Evolutionary conservation across 371 early-diverging fungal species (phyloP).

Genomic region (Apophysomyces ossiformis): DNA sequence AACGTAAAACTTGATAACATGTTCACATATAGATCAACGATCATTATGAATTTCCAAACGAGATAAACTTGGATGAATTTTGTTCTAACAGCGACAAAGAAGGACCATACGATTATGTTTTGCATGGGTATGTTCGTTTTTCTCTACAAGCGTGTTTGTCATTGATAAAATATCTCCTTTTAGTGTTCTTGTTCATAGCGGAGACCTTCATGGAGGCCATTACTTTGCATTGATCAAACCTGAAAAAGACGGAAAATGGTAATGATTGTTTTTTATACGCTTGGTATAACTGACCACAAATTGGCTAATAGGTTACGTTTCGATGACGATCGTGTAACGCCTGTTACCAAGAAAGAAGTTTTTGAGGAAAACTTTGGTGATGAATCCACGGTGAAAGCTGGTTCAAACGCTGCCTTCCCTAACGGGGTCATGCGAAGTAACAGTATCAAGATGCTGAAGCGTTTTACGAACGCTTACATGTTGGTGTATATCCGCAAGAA

Average conservation of each 20-base stretch:
- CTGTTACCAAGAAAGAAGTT: conserved; percentile 84
- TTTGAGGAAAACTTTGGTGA: conserved; percentile 97
- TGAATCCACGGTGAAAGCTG: conserved; percentile 40
- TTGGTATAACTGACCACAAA: not conserved
- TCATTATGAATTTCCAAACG: conserved; percentile 91
- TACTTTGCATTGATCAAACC: conserved; percentile 95
- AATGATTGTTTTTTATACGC: not conserved
- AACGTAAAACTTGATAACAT: not conserved
- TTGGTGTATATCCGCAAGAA: conserved; percentile 89
- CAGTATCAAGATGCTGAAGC: conserved; percentile 49
- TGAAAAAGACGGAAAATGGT: conserved; percentile 81
- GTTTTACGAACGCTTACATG: conserved; percentile 97
- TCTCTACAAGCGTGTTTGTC: not conserved
- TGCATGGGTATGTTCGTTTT: conserved; percentile 71
- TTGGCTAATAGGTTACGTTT: conserved; percentile 74
- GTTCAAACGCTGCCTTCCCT: conserved; percentile 52
- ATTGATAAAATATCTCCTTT: conserved; percentile 2
- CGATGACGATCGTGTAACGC: conserved; percentile 96
- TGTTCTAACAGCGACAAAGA: conserved; percentile 61
- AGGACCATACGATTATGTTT: conserved; percentile 72
- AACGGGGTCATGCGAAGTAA: conserved; percentile 20
- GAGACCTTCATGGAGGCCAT: conserved; percentile 96
- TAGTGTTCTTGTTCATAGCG: conserved; percentile 96
- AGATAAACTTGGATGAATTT: conserved; percentile 88
- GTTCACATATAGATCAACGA: conserved; percentile 81